phyloP scores from a whole-genome alignment of 495 filamentous ascomycete genomes.

The Penicillium roqueforti region DNA sequence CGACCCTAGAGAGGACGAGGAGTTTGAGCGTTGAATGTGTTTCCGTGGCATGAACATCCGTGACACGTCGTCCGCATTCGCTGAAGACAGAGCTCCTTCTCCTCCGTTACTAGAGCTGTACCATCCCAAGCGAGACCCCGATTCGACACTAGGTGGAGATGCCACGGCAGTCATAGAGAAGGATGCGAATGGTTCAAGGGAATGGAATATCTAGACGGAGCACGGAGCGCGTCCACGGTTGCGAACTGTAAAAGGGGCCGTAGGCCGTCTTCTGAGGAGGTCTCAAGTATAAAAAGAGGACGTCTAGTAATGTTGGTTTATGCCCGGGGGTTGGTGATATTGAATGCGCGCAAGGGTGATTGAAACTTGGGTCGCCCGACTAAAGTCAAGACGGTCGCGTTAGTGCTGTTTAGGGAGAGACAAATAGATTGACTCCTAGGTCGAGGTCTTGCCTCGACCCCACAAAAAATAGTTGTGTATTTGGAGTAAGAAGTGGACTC shows the following conservation, averaged over 20 bases:
- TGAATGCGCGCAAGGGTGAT: conserved; percentile 14
- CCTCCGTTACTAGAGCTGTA: conserved; percentile 63
- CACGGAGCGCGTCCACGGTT: conserved; percentile 18
- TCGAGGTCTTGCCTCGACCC: conserved; percentile 2
- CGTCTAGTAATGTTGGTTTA: neutral
- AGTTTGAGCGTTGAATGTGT: conserved; percentile 77
- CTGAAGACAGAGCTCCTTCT: conserved; percentile 68
- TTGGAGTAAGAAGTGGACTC: conserved; percentile 1
- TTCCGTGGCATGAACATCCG: conserved; percentile 87
- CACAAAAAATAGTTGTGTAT: neutral
- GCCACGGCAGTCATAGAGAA: conserved; percentile 95
- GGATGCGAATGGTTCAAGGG: conserved; percentile 22
- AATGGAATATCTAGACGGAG: conserved; percentile 18
- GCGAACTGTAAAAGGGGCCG: conserved; percentile 7
- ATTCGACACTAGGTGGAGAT: conserved; percentile 83
- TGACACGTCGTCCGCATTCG: conserved; percentile 81
- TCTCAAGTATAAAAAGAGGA: neutral
- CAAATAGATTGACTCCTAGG: conserved; percentile 8
- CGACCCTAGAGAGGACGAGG: conserved; percentile 69
- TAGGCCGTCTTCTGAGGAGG: neutral
- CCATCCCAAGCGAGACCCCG: conserved; percentile 60
- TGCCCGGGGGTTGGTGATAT: conserved; percentile 2
- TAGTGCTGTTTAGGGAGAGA: conserved; percentile 23
- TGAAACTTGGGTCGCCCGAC: conserved; percentile 17
- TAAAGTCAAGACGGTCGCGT: conserved; percentile 27